Evolutionary conservation across 495 filamentous ascomycete genomes (phyloP).

Genomic region (Hypomontagnella submonticulosa): DNA sequence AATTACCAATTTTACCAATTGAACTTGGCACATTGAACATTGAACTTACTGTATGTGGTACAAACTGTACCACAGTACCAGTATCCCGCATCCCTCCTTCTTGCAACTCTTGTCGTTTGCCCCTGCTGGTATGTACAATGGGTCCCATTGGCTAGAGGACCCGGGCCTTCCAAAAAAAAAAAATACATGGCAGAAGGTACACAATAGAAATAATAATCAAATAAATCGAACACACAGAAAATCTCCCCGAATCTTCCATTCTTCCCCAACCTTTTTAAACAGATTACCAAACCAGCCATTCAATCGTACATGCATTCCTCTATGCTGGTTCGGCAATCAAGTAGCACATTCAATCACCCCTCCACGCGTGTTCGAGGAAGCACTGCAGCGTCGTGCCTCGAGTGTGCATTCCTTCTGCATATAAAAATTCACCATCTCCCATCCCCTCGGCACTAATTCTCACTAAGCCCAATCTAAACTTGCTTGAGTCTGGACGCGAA

Average conservation of each 20-base stretch:
- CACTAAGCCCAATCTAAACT: constrained; percentile 47
- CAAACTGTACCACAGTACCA: constrained; percentile 8
- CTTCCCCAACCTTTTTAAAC: constrained; percentile 42
- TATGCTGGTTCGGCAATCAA: constrained; percentile 46
- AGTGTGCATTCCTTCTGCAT: constrained; percentile 43
- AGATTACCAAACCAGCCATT: constrained; percentile 45
- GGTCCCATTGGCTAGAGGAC: constrained; percentile 33
- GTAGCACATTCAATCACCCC: constrained; percentile 42
- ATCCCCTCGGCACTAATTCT: constrained; percentile 46
- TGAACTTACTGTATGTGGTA: constrained; percentile 27
- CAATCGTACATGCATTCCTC: constrained; percentile 43
- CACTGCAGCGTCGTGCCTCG: constrained; percentile 46
- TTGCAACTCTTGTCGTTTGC: constrained; percentile 30
- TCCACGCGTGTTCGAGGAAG: constrained; percentile 41
- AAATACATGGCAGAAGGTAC: constrained; percentile 18
- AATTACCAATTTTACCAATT: too few relatives aligned
- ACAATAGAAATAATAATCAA: constrained; percentile 29
- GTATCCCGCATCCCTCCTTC: constrained; percentile 26
- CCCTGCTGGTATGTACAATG: constrained; percentile 31
- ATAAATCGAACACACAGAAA: constrained; percentile 31
- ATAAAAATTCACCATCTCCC: constrained; percentile 47
- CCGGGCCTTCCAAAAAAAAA: constrained; percentile 24
- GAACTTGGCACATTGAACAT: neutral
- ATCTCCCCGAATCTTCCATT: constrained; percentile 43
- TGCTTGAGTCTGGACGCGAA: constrained; percentile 45